phyloP scores from a whole-genome alignment of 2,329 filamentous ascomycete species.

The Sporothrix pallida region DNA sequence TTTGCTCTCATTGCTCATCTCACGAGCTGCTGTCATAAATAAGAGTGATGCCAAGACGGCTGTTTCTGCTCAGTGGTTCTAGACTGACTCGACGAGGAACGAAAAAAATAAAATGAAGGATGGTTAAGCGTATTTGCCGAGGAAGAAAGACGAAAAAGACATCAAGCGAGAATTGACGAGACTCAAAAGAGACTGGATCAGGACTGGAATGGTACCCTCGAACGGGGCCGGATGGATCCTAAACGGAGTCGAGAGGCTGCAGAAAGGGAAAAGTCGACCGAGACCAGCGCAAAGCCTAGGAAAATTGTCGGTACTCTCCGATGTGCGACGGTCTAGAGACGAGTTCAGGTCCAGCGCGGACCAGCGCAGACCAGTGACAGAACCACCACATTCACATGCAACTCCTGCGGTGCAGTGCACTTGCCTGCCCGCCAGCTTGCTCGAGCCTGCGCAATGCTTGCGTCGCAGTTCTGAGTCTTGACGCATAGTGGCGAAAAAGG shows the following conservation, averaged over 20 bases:
- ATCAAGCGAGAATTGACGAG: not conserved
- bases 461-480: not conserved
- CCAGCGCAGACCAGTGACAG: not conserved
- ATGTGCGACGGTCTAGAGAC: not conserved
- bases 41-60: slow-evolving; percentile 8
- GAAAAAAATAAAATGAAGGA: not conserved
- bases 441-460: no score
- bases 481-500: slow-evolving; percentile 5
- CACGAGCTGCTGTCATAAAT: not conserved
- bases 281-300: not conserved
- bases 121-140: not conserved
- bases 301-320: not conserved
- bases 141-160: not conserved
- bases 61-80: not conserved
- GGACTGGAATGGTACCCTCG: no score
- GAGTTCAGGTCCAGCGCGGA: not conserved
- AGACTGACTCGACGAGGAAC: not conserved
- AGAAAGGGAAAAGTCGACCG: not conserved
- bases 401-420: not conserved
- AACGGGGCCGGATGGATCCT: no score
- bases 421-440: no score
- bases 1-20: no score
- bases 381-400: not conserved
- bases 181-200: no score
- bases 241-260: not conserved